These are phyloP conservation scores for Stevia rebaudiana DNA, from an alignment of 140 eudicot genomes.

Conservation along the genomic window DNA sequence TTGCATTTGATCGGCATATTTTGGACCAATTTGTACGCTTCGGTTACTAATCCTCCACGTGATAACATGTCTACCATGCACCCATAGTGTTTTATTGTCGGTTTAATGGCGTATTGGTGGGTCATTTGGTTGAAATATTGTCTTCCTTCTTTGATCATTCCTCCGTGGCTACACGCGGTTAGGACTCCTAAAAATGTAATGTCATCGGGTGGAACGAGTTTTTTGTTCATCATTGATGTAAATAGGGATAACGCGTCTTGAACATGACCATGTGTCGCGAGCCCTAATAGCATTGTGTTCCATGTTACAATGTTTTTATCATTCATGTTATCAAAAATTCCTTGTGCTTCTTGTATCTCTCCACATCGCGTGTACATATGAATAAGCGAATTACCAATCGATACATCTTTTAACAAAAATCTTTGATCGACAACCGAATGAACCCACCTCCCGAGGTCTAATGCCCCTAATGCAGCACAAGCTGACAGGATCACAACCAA, in stretches of 20 bases:
- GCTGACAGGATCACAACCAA: conserved; percentile 40
- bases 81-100: conserved; percentile 43
- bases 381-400: conserved; percentile 36
- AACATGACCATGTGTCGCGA: conserved; percentile 39
- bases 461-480: conserved; percentile 39
- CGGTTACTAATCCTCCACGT: conserved; percentile 35
- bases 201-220: conserved; percentile 19
- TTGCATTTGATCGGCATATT: conserved; percentile 45
- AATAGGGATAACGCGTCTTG: conserved; percentile 32
- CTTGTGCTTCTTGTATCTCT: conserved; percentile 32
- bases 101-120: conserved; percentile 16
- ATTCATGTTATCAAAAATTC: conserved; percentile 21
- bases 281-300: conserved; percentile 46
- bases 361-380: conserved; percentile 58
- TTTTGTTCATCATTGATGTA: conserved; percentile 26
- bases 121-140: conserved; percentile 30
- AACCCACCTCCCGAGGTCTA: conserved; percentile 42
- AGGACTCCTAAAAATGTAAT: conserved; percentile 42
- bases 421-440: conserved; percentile 19
- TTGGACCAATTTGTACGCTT: conserved; percentile 32
- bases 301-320: conserved; percentile 44
- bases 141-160: conserved; percentile 38
- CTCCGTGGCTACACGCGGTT: conserved; percentile 55
- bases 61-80: conserved; percentile 54
- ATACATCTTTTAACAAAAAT: conserved; percentile 7